Percentiles rank a stretch among this genome's conserved stretches.
Evolutionary conservation across 2,329 filamentous ascomycete genomes (phyloP).

Genomic region (Colletotrichum paranaense): DNA sequence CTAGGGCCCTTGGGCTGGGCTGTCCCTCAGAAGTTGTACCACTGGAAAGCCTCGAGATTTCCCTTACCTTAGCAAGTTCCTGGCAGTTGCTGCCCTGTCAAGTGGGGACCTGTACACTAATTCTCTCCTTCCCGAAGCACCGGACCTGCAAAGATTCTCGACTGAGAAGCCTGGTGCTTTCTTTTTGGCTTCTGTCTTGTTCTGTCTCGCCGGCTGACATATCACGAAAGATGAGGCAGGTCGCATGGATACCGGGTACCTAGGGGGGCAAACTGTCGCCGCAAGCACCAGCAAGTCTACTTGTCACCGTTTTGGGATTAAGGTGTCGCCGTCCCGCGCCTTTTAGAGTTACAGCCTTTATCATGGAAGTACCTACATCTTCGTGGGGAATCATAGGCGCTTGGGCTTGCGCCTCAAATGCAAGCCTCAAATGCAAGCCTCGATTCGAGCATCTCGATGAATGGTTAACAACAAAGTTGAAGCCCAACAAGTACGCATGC

Average conservation of each 20-base stretch:
- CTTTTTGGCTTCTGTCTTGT: neutral
- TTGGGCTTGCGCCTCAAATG: neutral
- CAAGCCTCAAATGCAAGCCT: neutral
- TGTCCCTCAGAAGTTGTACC: slow-evolving; percentile 9
- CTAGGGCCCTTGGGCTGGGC: slow-evolving; percentile 23
- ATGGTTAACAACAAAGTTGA: neutral
- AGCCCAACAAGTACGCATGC: neutral
- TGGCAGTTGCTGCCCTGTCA: slow-evolving; percentile 31
- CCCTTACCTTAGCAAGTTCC: slow-evolving; percentile 18
- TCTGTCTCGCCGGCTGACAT: slow-evolving; percentile 18
- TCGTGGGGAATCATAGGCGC: neutral
- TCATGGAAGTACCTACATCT: neutral
- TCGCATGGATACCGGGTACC: neutral
- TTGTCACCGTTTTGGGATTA: neutral
- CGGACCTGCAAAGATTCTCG: neutral
- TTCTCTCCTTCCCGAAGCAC: slow-evolving; percentile 7
- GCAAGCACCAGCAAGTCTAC: neutral
- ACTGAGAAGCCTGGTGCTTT: neutral
- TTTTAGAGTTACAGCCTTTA: neutral
- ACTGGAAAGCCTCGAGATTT: slow-evolving; percentile 10
- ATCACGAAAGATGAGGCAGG: neutral
- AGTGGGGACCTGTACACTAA: slow-evolving; percentile 17
- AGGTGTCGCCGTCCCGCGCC: neutral
- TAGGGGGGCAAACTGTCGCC: slow-evolving; percentile 1
- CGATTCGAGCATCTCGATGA: neutral